These are phyloP conservation scores for Huntiella abstrusa DNA, from an alignment of 2,329 filamentous ascomycete genomes.

Conservation along the genomic window DNA sequence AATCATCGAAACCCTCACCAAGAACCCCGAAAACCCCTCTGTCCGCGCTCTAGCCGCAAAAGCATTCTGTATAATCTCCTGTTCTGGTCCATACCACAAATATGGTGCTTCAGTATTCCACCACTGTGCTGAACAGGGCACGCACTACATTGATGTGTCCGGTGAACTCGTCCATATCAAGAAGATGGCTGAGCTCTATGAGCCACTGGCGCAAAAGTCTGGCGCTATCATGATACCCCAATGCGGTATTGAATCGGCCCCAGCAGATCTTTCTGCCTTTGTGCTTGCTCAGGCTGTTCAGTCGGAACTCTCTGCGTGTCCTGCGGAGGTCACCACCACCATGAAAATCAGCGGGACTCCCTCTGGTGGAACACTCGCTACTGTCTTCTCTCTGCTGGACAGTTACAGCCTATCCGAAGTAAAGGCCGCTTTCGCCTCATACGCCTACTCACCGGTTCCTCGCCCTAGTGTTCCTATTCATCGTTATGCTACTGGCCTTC, in stretches of 20 bases:
- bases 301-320: constrained; percentile 28
- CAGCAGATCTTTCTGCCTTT: constrained; percentile 40
- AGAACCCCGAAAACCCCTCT: background rate
- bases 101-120: constrained; percentile 41
- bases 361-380: constrained; percentile 51
- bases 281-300: constrained; percentile 31
- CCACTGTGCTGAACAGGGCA: constrained; percentile 42
- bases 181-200: constrained; percentile 43
- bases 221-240: constrained; percentile 44
- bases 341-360: constrained; percentile 27
- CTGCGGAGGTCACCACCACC: constrained; percentile 34
- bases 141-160: constrained; percentile 45
- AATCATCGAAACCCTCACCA: background rate
- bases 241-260: constrained; percentile 41
- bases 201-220: constrained; percentile 28
- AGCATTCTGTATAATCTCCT: constrained; percentile 35
- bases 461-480: constrained; percentile 17
- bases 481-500: background rate
- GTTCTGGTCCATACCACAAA: constrained; percentile 38
- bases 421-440: constrained; percentile 27
- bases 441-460: constrained; percentile 36
- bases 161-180: constrained; percentile 39
- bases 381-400: constrained; percentile 41
- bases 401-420: constrained; percentile 31
- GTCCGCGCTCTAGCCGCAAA: constrained; percentile 29